These are phyloP conservation scores for Dactylellina sp. DNA, from an alignment of 2,329 filamentous ascomycete species.

Conservation along the genomic window DNA sequence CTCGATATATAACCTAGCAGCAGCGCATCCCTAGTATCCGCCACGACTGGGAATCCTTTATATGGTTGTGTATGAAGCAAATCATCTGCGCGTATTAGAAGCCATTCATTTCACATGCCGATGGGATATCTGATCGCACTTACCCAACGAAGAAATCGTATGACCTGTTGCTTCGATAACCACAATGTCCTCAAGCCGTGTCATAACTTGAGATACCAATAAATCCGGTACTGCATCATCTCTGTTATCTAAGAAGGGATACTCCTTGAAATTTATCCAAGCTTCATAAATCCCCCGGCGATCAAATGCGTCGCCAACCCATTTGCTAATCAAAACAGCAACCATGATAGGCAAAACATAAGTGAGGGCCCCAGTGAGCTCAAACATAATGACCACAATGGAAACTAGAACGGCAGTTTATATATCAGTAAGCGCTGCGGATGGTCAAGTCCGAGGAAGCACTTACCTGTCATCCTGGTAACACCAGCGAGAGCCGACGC, in stretches of 20 bases:
- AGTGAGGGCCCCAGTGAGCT: constrained; percentile 92
- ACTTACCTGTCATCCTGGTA: constrained; percentile 80
- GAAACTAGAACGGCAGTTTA: constrained; percentile 70
- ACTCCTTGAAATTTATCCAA: constrained; percentile 96
- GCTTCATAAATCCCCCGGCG: constrained; percentile 95
- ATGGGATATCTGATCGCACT: constrained; percentile 58
- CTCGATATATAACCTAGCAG: constrained; percentile 94
- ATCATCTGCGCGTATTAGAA: constrained; percentile 42
- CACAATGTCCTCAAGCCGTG: constrained; percentile 86
- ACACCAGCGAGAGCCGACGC: constrained; percentile 93
- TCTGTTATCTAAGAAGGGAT: constrained; percentile 92
- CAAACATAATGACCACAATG: constrained; percentile 99
- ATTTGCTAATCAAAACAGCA: constrained; percentile 97
- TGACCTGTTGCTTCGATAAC: constrained; percentile 88
- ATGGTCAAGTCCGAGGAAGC: too few species aligned
- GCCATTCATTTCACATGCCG: not conserved
- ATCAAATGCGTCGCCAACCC: constrained; percentile 95
- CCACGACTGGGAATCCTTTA: constrained; percentile 91
- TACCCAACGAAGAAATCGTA: constrained; percentile 80
- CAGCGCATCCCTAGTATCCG: constrained; percentile 78
- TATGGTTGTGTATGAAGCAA: constrained; percentile 80
- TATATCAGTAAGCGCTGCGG: too few species aligned
- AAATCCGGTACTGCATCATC: constrained; percentile 87
- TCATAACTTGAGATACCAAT: constrained; percentile 89
- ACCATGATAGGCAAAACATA: constrained; percentile 99